Evolutionary conservation across 139 green algal genomes (phyloP).

Genomic region (Chara braunii): DNA sequence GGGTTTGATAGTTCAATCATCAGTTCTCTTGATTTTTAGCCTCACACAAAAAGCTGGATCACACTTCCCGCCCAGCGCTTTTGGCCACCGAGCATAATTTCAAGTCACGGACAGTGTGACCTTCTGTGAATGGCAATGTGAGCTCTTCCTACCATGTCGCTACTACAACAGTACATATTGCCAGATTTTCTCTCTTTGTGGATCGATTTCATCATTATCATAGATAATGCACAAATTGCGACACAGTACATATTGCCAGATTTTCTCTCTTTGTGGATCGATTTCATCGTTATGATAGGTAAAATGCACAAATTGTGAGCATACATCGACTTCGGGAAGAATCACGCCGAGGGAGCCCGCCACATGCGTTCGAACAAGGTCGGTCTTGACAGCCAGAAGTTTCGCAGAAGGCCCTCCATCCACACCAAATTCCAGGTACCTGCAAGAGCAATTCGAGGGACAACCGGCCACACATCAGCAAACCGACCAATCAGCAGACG

Average conservation of each 20-base stretch:
- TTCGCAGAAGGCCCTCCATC: conserved; percentile 30
- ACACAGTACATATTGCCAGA: not conserved
- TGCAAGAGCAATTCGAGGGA: conserved; percentile 7
- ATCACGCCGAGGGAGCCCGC: not conserved
- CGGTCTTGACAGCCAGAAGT: conserved; percentile 18
- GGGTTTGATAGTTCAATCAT: too few relatives aligned
- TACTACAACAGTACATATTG: not conserved
- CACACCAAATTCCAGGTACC: conserved; percentile 13
- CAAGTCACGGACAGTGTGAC: too few relatives aligned
- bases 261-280: not conserved
- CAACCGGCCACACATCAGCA: too few relatives aligned
- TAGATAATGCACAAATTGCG: not conserved
- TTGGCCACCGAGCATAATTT: too few relatives aligned
- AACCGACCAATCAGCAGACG: too few relatives aligned
- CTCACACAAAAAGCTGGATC: too few relatives aligned
- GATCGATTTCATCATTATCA: conserved; percentile 1
- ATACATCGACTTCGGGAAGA: conserved; percentile 28
- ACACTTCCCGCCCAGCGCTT: too few relatives aligned
- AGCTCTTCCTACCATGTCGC: not conserved
- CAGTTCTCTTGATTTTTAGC: too few relatives aligned
- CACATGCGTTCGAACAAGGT: conserved; percentile 16
- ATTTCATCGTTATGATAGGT: not conserved
- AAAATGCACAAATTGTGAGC: conserved; percentile 4
- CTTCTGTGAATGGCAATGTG: too few relatives aligned
- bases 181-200: not conserved